Base-by-base conservation (phyloP, 805 yeast genomes). In the Ogataea henricii region DNA sequence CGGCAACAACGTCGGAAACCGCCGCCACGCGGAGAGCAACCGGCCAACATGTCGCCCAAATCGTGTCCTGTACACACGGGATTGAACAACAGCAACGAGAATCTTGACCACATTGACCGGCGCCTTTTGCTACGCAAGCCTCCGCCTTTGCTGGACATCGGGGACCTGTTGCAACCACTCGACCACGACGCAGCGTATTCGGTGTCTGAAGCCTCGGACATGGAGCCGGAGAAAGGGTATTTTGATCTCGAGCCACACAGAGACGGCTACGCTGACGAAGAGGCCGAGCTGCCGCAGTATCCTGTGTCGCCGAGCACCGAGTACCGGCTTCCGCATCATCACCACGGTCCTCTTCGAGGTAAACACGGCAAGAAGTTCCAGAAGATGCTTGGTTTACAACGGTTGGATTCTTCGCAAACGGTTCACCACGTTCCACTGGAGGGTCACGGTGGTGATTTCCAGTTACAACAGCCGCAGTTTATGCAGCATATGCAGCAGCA, bases 261-360 rank as follows among this genome's bases (percentile, higher is more conserved):
- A 7, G 27, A 22, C 3, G 26, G 22, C 5, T 16, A 23, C 12
- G n/a, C 23, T 16, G 43, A 42, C 20, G 41, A 43, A 13, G 38
- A 40, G 6, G 36, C 51, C 3, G 53, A 50, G 18, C 45, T 58
- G 3, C 62, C 62, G 1, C 58, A 56, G 40, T 59, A 59, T 37
- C 56, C 62, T 3, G 48, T 54, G 13, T 52, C 54, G 2, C 48
- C 56, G 1, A 22, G 45, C 13, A 47, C 46, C 6, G 57, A 51
- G 8, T 45, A 42, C 23, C 36, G 47, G 8, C 16, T 51, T 6
- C 60, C 60, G 7, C 58, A 54, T 47, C 60, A 57, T 21, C 60
- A 54, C 34, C 62, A 55, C 30, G 60, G 58, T 6, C 59, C 56
- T 3, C 45, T 57, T n/a, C 48, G 61, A 6, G 59, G 60, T 1